These are phyloP conservation scores for Hypoxylon rickii DNA, from an alignment of 495 filamentous ascomycete genomes.

Conservation along the genomic window DNA sequence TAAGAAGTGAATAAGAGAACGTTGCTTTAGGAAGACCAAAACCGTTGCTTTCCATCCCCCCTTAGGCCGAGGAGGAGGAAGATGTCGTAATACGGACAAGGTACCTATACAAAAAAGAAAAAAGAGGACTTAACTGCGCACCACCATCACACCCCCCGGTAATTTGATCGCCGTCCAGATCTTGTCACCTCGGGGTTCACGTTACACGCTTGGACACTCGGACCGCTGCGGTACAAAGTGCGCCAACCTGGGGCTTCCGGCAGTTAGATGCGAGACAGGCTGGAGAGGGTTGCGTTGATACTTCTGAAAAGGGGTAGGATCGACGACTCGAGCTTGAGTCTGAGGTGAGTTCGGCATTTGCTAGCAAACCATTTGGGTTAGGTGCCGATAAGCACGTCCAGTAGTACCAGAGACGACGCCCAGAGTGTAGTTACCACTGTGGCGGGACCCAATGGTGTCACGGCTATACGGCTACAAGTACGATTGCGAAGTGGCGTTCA, in stretches of 20 bases:
- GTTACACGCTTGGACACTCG: constrained; percentile 24
- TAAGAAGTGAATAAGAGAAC: no score
- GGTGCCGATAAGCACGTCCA: constrained; percentile 19
- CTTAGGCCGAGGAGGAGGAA: no score
- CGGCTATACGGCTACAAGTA: not conserved
- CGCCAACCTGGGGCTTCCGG: constrained; percentile 11
- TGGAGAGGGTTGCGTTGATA: constrained; percentile 17
- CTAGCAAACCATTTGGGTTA: constrained; percentile 17
- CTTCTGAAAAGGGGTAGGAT: constrained; percentile 23
- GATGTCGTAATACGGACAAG: no score
- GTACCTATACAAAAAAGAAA: not conserved
- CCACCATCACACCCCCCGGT: not conserved
- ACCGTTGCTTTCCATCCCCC: no score
- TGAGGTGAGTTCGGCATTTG: constrained; percentile 32
- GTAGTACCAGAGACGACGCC: constrained; percentile 20
- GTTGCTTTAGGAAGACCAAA: no score
- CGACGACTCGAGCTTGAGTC: constrained; percentile 12
- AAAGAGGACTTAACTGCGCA: not conserved
- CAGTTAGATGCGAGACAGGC: constrained; percentile 34
- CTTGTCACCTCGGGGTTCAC: constrained; percentile 34
- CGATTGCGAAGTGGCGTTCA: constrained; percentile 1
- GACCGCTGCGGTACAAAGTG: constrained; percentile 1
- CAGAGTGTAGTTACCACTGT: constrained; percentile 22
- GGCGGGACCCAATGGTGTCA: constrained; percentile 30
- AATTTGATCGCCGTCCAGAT: constrained; percentile 10